Conservation (phyloP, 352 stramenopile genomes). For the Thraustotheca clavata region DNA sequence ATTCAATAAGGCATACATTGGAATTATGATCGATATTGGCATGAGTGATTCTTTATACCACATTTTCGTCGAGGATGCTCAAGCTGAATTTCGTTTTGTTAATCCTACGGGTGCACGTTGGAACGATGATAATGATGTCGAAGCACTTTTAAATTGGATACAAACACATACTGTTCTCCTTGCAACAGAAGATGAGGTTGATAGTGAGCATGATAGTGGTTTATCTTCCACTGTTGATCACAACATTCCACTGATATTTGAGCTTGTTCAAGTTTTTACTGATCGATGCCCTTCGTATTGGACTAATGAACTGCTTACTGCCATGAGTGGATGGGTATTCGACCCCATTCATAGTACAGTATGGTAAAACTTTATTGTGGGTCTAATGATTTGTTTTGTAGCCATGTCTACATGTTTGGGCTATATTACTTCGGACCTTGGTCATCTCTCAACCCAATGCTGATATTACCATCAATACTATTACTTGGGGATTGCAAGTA, state of each 20-base stretch:
- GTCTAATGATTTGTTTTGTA: background rate
- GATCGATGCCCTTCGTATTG: background rate
- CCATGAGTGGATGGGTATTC: conserved; percentile 1
- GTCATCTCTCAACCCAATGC: background rate
- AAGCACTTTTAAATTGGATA: background rate
- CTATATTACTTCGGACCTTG: background rate
- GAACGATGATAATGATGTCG: background rate
- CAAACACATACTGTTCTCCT: background rate
- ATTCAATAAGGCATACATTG: background rate
- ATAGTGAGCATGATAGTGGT: background rate
- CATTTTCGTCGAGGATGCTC: background rate
- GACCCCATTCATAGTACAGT: background rate
- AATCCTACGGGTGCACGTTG: background rate
- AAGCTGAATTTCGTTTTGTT: background rate
- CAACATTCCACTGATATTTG: background rate
- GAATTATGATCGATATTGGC: background rate
- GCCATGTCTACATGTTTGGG: background rate
- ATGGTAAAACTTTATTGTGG: background rate
- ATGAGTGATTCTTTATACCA: background rate
- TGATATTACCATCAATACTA: background rate
- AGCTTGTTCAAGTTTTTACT: background rate
- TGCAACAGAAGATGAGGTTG: background rate
- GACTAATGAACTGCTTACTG: background rate
- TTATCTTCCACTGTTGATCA: background rate
- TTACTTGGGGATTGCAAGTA: background rate